Evolutionary conservation across 768 basidiomycete genomes (phyloP), one percentile per base, ranked within the genome.

Genomic region (Panaeolus papilionaceus): DNA sequence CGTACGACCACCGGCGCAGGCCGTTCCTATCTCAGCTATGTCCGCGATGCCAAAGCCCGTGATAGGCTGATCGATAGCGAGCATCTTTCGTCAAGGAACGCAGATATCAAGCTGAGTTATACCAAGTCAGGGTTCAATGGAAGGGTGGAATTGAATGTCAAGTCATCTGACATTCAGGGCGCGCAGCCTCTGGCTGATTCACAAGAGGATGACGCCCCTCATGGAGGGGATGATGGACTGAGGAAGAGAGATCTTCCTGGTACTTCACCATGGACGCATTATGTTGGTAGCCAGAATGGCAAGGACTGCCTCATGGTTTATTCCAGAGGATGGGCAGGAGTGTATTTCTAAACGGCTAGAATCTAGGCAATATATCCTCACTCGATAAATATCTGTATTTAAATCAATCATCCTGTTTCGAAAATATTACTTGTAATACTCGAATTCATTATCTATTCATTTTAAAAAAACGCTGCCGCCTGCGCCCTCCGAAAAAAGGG

Each of bases 91-190:
- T 79, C 84, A 16, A 76, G 78, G 70, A 85, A 83, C 67, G 65
- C 38, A 23, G 85, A 88, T 64, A 73, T 89, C 74, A 85, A 88
- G 75, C 75, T 90, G 61, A 86, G 81, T 3, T 89, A 89, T 75
- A 78, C 78, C 66, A 76, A 86, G 38, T 80, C 87, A 12, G 79
- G 81, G 58, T 87, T 84, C 76, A 82, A 75, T 69, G 88, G 88
- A 6, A 80, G 78, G 49, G 75, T 88, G 61, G 75, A 82, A 38
- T 66, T 89, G 38, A 69, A 78, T 5, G 81, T 86, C 28, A 81
- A 58, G 54, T 85, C 84, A 4, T 83, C 70, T 66, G 79, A 77
- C 28, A 72, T 79, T 7, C 78, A 76, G 26, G 79, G 79, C 10
- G 67, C 76, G 9, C 69, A 70, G 44, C 61, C 44, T 16, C 40